Percentiles rank a stretch among this genome's conserved stretches.
These are phyloP conservation scores for Vanrija sp. DNA, from an alignment of 1,284 basidiomycete species.

Conservation along the genomic window DNA sequence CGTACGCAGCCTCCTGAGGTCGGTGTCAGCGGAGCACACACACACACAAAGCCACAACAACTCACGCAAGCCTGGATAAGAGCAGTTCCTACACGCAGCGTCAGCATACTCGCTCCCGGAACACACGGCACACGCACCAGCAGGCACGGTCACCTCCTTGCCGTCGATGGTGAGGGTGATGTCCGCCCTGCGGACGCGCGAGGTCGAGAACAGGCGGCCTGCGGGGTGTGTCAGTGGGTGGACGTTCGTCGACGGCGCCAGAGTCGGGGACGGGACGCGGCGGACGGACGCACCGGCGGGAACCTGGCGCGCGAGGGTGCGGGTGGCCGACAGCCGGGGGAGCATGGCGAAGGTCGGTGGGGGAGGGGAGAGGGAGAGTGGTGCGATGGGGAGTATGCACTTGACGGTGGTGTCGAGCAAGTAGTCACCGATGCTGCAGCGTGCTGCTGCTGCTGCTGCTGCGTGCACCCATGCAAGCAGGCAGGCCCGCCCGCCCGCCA, in stretches of 20 bases:
- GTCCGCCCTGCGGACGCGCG: constrained; percentile 59
- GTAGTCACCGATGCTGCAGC: neutral
- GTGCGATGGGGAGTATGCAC: neutral
- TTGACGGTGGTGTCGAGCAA: neutral
- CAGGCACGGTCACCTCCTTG: constrained; percentile 88
- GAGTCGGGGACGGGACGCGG: neutral
- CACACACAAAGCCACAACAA: neutral
- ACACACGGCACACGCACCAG: constrained; percentile 56
- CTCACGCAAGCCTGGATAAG: constrained; percentile 88
- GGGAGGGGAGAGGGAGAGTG: neutral
- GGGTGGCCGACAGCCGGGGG: constrained; percentile 27
- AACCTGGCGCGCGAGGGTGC: constrained; percentile 23
- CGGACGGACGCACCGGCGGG: constrained; percentile 11
- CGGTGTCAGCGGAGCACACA: constrained; percentile 7
- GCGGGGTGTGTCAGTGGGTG: neutral
- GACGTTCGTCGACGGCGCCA: neutral
- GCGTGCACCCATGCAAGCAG: neutral
- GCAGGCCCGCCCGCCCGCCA: too few species aligned
- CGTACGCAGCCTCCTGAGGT: constrained; percentile 30
- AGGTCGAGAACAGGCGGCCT: constrained; percentile 43
- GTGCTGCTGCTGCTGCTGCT: too few species aligned
- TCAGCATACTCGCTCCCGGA: constrained; percentile 16
- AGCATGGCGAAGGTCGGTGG: constrained; percentile 18
- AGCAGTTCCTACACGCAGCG: constrained; percentile 63
- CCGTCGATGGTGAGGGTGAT: constrained; percentile 88